A percentile compares a stretch with the other conserved stretches of the same genome.
These are phyloP conservation scores for Elsinoe necatrix DNA, from an alignment of 2,329 filamentous ascomycete species.

Conservation along the genomic window DNA sequence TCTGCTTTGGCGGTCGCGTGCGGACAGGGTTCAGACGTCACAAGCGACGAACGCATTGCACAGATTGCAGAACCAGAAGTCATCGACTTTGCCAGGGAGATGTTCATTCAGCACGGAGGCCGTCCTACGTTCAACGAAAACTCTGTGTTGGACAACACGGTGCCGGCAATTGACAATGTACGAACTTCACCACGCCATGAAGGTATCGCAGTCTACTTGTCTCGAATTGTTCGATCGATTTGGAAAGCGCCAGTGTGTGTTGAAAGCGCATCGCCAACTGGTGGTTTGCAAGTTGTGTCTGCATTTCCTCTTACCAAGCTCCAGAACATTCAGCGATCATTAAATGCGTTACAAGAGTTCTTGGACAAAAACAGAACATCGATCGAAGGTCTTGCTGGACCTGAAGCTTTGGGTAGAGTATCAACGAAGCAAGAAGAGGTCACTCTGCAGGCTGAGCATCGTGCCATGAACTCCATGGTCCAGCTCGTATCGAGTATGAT, in stretches of 20 bases:
- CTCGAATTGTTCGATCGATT: constrained; percentile 75
- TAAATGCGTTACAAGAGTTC: constrained; percentile 72
- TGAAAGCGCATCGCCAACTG: constrained; percentile 46
- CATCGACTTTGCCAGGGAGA: constrained; percentile 72
- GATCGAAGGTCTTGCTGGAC: constrained; percentile 88
- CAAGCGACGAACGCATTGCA: constrained; percentile 59
- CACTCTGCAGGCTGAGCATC: constrained; percentile 86
- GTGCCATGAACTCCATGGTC: constrained; percentile 78
- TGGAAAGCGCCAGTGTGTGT: constrained; percentile 74
- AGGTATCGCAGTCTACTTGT: constrained; percentile 78
- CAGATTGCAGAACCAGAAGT: constrained; percentile 73
- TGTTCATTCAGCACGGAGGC: constrained; percentile 88
- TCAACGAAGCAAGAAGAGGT: constrained; percentile 83
- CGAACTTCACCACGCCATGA: constrained; percentile 82
- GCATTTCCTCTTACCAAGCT: constrained; percentile 62
- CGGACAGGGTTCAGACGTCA: constrained; percentile 79
- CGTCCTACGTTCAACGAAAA: constrained; percentile 79
- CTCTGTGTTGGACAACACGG: constrained; percentile 49
- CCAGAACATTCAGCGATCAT: constrained; percentile 65
- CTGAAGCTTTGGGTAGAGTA: constrained; percentile 70
- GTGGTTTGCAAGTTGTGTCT: constrained; percentile 56
- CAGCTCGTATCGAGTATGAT: constrained; percentile 83
- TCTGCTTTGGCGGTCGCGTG: constrained; percentile 91
- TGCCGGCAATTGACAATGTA: constrained; percentile 70
- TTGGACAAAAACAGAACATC: constrained; percentile 79